These are phyloP conservation scores for Colletotrichum liaoningense DNA, from an alignment of 2,329 filamentous ascomycete genomes.

Conservation along the genomic window DNA sequence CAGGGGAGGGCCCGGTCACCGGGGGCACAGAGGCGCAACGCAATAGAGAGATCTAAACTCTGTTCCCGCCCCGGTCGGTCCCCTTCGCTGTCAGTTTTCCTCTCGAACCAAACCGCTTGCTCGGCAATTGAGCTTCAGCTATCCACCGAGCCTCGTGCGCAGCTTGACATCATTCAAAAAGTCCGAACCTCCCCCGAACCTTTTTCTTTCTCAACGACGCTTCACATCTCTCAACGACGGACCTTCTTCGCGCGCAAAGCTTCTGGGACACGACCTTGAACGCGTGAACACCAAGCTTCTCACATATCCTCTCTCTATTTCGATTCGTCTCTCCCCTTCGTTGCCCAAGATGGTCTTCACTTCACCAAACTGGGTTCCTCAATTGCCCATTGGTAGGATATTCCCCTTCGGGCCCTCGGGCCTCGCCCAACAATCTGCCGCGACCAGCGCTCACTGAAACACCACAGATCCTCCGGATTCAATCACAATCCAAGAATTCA, in stretches of 20 bases:
- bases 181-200: not conserved
- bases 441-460: constrained; percentile 12
- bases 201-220: not conserved
- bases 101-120: not conserved
- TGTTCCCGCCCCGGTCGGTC: constrained; percentile 8
- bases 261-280: not conserved
- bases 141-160: constrained; percentile 7
- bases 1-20: constrained; percentile 16
- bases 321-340: not conserved
- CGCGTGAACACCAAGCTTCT: not conserved
- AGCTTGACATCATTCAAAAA: constrained; percentile 30
- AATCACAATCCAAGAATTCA: constrained; percentile 80
- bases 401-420: not conserved
- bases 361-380: constrained; percentile 70
- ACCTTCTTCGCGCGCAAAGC: not conserved
- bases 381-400: constrained; percentile 64
- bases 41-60: constrained; percentile 17
- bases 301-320: not conserved
- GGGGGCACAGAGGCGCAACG: constrained; percentile 25
- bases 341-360: constrained; percentile 62
- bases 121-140: constrained; percentile 8
- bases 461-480: constrained; percentile 73
- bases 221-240: not conserved
- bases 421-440: not conserved
- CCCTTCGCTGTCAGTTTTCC: constrained; percentile 16